Base-by-base conservation (phyloP, 495 filamentous ascomycete genomes). In the Trichoderma gamsii region DNA sequence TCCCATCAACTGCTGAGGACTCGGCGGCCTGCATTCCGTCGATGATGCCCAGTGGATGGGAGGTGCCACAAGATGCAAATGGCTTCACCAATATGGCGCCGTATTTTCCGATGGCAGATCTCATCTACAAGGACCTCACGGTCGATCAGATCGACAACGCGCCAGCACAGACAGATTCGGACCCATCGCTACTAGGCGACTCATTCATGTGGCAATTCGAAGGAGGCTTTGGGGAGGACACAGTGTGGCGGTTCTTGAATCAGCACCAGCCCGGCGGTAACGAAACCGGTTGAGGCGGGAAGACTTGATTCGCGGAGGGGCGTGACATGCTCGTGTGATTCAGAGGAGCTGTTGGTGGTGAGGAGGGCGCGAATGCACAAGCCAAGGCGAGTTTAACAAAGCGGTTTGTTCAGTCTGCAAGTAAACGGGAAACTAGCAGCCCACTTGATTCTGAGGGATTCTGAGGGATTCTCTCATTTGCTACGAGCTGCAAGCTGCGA, bases 221-320 rank as follows among this genome's bases (percentile, higher is more conserved):
- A 65, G 85, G 82, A 2, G 78, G 81, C 67, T 84, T 86, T 72
- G 80, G 78, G 25, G 78, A 79, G 64, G 80, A 84, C 69, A 85
- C 80, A 65, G 79, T 85, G 43, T 85, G 83, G 83, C 80, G 73
- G 63, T 71, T 85, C 65, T 70, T 85, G 69, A 85, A 85, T 71
- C 80, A 80, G 69, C 83, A 80, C 70, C 69, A 72, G 23, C 68
- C 71, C 11, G 21, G 29, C 15, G 11, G 23, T 4, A 32, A 61
- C 56, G 56, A 32, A 15, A 61, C 56, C 21, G 63, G 63, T 7
- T 44, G 41, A 44, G 32, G 16, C 3, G 41, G 41, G 35, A 29
- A n/a, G 63, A 27, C n/a, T 25, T 32, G 23, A 15, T 35, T 38
- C 35, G 35, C 7, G 12, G 44, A n/a, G 44, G 7, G 44, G 44